phyloP scores from a whole-genome alignment of 306 rosid genomes.

The Malus asiatica region DNA sequence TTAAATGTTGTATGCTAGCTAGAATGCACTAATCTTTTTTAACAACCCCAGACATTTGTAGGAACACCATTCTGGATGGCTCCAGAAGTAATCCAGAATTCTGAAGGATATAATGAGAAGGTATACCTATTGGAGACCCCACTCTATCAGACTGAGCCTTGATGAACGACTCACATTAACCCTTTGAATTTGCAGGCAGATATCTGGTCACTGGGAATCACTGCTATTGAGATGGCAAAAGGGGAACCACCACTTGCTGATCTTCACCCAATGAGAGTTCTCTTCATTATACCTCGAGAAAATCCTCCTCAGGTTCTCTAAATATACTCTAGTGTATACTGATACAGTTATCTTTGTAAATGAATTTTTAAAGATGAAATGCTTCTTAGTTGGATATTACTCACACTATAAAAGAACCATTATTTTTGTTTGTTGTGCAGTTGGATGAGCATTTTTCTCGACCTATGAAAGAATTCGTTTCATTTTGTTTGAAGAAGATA shows the following conservation, averaged over 20 bases:
- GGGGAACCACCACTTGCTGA: conserved; percentile 99
- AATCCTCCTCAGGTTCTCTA: conserved; percentile 88
- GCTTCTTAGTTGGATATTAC: conserved; percentile 5
- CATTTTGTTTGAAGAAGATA: conserved; percentile 83
- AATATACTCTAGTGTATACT: background rate
- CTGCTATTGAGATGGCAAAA: conserved; percentile 99
- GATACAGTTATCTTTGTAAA: background rate
- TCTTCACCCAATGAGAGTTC: conserved; percentile 98
- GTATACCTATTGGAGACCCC: conserved; percentile 29
- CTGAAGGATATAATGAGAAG: conserved; percentile 98
- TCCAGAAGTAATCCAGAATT: conserved; percentile 96
- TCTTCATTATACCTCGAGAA: conserved; percentile 96
- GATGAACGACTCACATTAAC: conserved; percentile 17
- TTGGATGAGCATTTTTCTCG: conserved; percentile 98
- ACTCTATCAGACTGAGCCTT: conserved; percentile 8
- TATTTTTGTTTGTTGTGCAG: conserved; percentile 44
- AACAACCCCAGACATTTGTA: conserved; percentile 84
- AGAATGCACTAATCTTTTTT: conserved; percentile 45
- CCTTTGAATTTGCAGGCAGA: conserved; percentile 74
- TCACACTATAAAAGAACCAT: conserved; percentile 9
- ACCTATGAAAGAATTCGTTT: conserved; percentile 87
- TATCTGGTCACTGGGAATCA: conserved; percentile 97
- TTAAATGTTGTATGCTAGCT: background rate
- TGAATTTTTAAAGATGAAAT: conserved; percentile 3
- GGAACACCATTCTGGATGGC: conserved; percentile 99